These are phyloP conservation scores for Yamadazyma pseudoaaseri DNA, from an alignment of 1,139 yeast genomes.

Conservation along the genomic window DNA sequence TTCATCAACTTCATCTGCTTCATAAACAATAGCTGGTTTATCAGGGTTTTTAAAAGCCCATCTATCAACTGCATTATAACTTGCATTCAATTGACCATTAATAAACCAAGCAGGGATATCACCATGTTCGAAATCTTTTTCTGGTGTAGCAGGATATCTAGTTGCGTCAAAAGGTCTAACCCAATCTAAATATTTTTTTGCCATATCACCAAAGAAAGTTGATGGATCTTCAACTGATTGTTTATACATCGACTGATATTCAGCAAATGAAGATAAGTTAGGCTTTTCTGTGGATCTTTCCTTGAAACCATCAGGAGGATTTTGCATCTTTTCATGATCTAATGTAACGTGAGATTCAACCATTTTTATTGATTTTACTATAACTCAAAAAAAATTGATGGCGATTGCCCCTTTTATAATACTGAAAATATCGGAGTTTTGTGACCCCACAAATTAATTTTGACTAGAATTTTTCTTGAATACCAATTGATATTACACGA, in stretches of 20 bases:
- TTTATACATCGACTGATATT: slow-evolving; percentile 59
- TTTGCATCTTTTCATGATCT: slow-evolving; percentile 42
- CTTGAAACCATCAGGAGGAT: slow-evolving; percentile 58
- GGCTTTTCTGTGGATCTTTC: slow-evolving; percentile 52
- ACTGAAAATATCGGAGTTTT: slow-evolving; percentile 4
- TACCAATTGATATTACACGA: neutral
- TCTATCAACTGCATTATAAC: slow-evolving; percentile 76
- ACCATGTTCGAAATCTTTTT: slow-evolving; percentile 57
- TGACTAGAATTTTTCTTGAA: neutral
- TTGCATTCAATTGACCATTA: slow-evolving; percentile 75
- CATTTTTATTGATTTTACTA: slow-evolving; percentile 8
- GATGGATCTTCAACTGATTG: slow-evolving; percentile 69
- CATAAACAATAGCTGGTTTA: slow-evolving; percentile 76
- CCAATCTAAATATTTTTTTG: slow-evolving; percentile 61
- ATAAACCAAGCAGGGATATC: slow-evolving; percentile 78
- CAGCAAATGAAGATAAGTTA: slow-evolving; percentile 49
- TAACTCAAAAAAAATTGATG: too few relatives aligned
- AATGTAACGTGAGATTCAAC: slow-evolving; percentile 31
- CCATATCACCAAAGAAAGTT: slow-evolving; percentile 63
- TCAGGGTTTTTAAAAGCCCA: slow-evolving; percentile 72
- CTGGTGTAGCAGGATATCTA: slow-evolving; percentile 50
- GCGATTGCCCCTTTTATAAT: slow-evolving; percentile 5
- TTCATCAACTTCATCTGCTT: slow-evolving; percentile 72
- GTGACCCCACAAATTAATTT: slow-evolving; percentile 8
- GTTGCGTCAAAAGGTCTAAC: slow-evolving; percentile 57